Evolutionary conservation across 192 early-diverging fungal genomes (phyloP).

Genomic region (Mortierella hygrophila): DNA sequence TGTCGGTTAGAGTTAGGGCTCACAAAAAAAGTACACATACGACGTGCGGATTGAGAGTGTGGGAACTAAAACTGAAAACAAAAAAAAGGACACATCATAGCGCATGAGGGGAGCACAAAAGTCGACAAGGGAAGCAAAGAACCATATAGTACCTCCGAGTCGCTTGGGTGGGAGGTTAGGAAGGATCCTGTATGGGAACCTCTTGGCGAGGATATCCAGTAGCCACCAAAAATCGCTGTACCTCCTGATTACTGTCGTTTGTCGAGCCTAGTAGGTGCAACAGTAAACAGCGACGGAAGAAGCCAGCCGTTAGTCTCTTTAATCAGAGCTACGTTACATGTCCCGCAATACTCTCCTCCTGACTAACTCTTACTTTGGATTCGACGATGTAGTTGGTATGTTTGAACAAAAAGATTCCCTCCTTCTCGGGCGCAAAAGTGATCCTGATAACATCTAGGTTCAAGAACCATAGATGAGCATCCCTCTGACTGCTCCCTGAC

Average conservation of each 20-base stretch:
- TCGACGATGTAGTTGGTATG: constrained; percentile 92
- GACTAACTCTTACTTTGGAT: constrained; percentile 63
- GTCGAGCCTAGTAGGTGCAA: constrained; percentile 36
- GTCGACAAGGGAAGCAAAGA: not conserved
- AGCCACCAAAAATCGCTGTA: constrained; percentile 96
- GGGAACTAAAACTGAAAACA: not conserved
- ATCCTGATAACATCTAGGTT: constrained; percentile 68
- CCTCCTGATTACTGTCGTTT: constrained; percentile 76
- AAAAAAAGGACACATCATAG: not conserved
- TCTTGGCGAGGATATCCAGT: constrained; percentile 76
- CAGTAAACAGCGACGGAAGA: not conserved
- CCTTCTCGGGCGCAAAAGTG: constrained; percentile 59
- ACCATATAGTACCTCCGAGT: constrained; percentile 72
- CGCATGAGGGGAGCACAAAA: not conserved
- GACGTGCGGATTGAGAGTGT: not conserved
- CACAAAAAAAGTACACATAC: not conserved
- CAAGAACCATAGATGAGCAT: constrained; percentile 64
- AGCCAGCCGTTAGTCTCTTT: not conserved
- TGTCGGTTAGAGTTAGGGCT: not conserved
- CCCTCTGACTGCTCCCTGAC: constrained; percentile 11
- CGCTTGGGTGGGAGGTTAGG: constrained; percentile 92
- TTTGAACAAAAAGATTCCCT: constrained; percentile 77
- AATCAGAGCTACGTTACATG: not conserved
- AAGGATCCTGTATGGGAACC: constrained; percentile 86
- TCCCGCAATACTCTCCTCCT: not conserved